A percentile compares a stretch with the other conserved stretches of the same genome.
Conservation (phyloP, 2,329 filamentous ascomycete species). For the Clonostachys sp. region DNA sequence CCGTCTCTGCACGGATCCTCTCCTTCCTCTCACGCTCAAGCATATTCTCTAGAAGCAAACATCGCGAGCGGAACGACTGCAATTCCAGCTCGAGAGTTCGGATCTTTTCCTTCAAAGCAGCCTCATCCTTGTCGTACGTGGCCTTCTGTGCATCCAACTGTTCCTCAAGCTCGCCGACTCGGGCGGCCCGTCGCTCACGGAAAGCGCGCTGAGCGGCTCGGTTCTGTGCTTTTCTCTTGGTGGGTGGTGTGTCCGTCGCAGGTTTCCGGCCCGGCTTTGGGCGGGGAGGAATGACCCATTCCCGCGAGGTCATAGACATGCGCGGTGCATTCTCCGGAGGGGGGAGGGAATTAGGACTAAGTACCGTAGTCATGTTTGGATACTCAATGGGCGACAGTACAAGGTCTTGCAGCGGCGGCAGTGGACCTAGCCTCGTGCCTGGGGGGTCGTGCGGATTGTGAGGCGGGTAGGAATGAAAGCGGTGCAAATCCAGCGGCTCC, state of each 20-base stretch:
- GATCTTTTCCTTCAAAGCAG: constrained; percentile 53
- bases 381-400: constrained; percentile 30
- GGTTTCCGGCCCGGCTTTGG: constrained; percentile 92
- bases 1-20: constrained; percentile 35
- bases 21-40: constrained; percentile 54
- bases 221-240: constrained; percentile 93
- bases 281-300: constrained; percentile 81
- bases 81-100: constrained; percentile 59
- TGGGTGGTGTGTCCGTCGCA: constrained; percentile 85
- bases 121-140: constrained; percentile 50
- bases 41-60: constrained; percentile 58
- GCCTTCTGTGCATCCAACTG: constrained; percentile 59
- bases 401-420: constrained; percentile 15
- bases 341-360: constrained; percentile 30
- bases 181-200: constrained; percentile 78
- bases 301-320: constrained; percentile 67
- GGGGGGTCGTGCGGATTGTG: too few species aligned
- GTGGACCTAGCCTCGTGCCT: constrained; percentile 7
- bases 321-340: constrained; percentile 31
- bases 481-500: too few species aligned
- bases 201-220: constrained; percentile 88
- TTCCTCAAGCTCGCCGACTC: constrained; percentile 72
- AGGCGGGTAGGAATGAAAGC: constrained; percentile 1
- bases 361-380: constrained; percentile 42
- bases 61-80: constrained; percentile 59